Percentiles rank a stretch among this genome's conserved stretches.
Evolutionary conservation across 176 grass and related monocot species (phyloP).

Genomic region (Tillandsia fasciculata): DNA sequence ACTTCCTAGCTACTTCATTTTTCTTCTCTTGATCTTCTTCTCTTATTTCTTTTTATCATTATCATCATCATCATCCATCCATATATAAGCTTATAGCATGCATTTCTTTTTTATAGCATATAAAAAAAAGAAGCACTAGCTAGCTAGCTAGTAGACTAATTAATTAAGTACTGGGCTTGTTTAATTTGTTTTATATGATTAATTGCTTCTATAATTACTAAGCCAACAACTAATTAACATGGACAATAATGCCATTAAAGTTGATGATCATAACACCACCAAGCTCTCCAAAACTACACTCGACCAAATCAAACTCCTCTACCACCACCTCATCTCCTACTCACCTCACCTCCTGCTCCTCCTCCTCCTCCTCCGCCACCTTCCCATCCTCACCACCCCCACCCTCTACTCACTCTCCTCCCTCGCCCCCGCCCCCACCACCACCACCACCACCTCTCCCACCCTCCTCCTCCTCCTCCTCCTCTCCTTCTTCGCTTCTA

Average conservation of each 20-base stretch:
- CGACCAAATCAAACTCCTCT: constrained; percentile 28
- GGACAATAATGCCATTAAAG: constrained; percentile 9
- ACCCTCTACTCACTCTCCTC: constrained; percentile 2
- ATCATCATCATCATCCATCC: constrained; percentile 18
- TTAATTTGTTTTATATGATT: too few relatives aligned
- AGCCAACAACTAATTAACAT: too few relatives aligned
- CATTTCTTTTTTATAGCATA: too few relatives aligned
- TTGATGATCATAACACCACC: too few relatives aligned
- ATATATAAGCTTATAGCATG: neutral
- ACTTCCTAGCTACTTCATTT: too few relatives aligned
- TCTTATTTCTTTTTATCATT: neutral
- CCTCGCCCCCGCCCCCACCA: neutral
- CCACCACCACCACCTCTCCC: constrained; percentile 10
- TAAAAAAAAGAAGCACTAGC: too few relatives aligned
- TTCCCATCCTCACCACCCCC: constrained; percentile 10
- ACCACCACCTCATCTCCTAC: constrained; percentile 23
- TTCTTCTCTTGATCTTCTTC: neutral
- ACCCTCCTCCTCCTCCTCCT: constrained; percentile 2
- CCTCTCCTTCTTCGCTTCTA: constrained; percentile 28
- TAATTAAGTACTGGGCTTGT: too few relatives aligned
- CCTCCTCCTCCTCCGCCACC: constrained; percentile 13
- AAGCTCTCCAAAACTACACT: neutral
- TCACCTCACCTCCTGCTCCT: constrained; percentile 21
- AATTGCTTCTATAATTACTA: too few relatives aligned
- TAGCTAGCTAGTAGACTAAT: too few relatives aligned